These are phyloP conservation scores for Aspergillus hiratsukae DNA, from an alignment of 2,329 filamentous ascomycete species.

Conservation along the genomic window DNA sequence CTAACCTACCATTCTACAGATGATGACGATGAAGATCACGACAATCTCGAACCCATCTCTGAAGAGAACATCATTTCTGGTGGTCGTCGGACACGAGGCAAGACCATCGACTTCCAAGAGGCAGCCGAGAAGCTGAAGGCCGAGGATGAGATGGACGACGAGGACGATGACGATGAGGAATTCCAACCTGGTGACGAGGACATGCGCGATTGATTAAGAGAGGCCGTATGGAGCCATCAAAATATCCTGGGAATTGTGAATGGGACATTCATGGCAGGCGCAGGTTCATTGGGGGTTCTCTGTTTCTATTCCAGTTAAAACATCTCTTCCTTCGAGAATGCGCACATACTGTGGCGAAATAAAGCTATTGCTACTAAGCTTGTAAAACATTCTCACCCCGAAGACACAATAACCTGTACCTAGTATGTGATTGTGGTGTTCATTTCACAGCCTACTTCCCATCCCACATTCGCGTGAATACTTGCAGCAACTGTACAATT, in stretches of 20 bases:
- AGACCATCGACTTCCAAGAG: slow-evolving; percentile 88
- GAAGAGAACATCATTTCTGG: slow-evolving; percentile 76
- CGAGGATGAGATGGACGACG: slow-evolving; percentile 58
- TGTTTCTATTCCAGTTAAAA: background rate
- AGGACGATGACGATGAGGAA: slow-evolving; percentile 43
- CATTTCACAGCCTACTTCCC: background rate
- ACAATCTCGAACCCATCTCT: slow-evolving; percentile 89
- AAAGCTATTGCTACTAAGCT: background rate
- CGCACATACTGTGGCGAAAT: background rate
- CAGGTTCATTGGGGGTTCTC: slow-evolving; percentile 15
- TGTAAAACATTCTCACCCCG: background rate
- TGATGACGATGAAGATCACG: slow-evolving; percentile 65
- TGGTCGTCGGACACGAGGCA: slow-evolving; percentile 82
- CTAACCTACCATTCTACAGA: slow-evolving; percentile 20
- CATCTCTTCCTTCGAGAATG: background rate
- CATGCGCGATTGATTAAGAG: slow-evolving; percentile 34
- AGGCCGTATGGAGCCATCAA: slow-evolving; percentile 12
- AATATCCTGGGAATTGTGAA: slow-evolving; percentile 8
- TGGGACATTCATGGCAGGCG: slow-evolving; percentile 16
- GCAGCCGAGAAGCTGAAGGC: slow-evolving; percentile 77
- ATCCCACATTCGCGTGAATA: background rate
- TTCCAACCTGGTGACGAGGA: slow-evolving; percentile 31
- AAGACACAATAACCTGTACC: background rate
- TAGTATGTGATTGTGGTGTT: background rate
- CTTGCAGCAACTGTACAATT: background rate